Evolutionary conservation across 148 eudicot genomes (phyloP), one percentile per base, ranked within the genome.

Genomic region (Silene uniflora): DNA sequence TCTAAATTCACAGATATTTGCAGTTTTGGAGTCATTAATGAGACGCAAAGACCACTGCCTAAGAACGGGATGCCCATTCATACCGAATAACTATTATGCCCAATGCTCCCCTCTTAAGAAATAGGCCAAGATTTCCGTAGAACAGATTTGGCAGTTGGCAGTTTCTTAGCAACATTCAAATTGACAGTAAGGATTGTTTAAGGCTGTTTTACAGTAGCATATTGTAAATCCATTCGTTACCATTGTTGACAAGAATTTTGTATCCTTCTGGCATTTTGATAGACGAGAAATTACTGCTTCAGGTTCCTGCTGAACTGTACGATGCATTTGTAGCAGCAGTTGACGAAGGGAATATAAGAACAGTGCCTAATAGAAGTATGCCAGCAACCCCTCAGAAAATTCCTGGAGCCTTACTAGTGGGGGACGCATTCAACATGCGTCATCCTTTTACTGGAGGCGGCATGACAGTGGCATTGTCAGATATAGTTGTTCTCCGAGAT

Each of bases 361-460:
- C 94, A 80, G 85, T 89, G 89, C 90, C 90, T 23, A 91, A 88
- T 71, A 85, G 89, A 80, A 90, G 90, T 84, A 90, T 90, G 95
- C 92, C 94, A 11, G 92, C 97, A 77, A 82, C 85, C 74, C 92
- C 94, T 52, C 77, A 77, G 67, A 90, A 87, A n/a, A 92, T 89
- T 44, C 91, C 97, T 75, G 95, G 97, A 25, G 97, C 97, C 24
- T 76, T 92, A 35, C 69, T 92, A 23, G 70, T 92, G 88, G 97
- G 97, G 10, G 97, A 92, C 78, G 95, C 97, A 68, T 87, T 92
- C 81, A 92, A 91, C 84, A 91, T 91, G 91, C 93, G 93, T 19
- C 97, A 91, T 85, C 97, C 97, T 59, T 83, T 91, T 73, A 90
- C 92, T 42, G 95, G 97, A 27, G 97, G 97, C 55, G 97, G 97